phyloP scores from a whole-genome alignment of 805 yeast species.

The Scheffersomyces coipomensis region DNA sequence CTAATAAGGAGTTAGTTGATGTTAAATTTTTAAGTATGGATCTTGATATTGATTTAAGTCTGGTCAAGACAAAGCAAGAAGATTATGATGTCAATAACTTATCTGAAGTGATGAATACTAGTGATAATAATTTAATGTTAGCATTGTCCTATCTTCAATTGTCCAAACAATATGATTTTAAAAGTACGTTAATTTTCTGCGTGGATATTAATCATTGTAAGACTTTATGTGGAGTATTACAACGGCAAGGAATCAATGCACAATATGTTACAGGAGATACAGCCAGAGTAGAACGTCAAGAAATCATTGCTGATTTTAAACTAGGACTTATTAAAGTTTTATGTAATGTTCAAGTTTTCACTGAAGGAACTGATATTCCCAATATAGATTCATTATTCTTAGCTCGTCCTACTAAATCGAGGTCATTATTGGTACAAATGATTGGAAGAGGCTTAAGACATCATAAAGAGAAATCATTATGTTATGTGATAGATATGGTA shows the following conservation, averaged over 20 bases:
- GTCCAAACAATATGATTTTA: slow-evolving; percentile 35
- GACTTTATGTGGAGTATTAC: slow-evolving; percentile 51
- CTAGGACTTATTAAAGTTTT: slow-evolving; percentile 66
- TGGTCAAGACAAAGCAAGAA: slow-evolving; percentile 29
- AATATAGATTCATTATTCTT: slow-evolving; percentile 77
- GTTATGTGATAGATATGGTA: slow-evolving; percentile 80
- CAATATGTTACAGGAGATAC: slow-evolving; percentile 72
- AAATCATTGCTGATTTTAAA: slow-evolving; percentile 57
- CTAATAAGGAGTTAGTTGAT: slow-evolving; percentile 67
- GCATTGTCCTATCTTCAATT: slow-evolving; percentile 48
- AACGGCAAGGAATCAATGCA: slow-evolving; percentile 61
- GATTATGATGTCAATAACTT: slow-evolving; percentile 58
- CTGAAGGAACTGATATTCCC: slow-evolving; percentile 95
- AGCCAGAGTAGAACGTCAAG: slow-evolving; percentile 46
- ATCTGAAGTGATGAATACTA: slow-evolving; percentile 54
- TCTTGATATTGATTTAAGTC: slow-evolving; percentile 42
- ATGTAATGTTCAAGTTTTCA: slow-evolving; percentile 85
- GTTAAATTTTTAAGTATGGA: slow-evolving; percentile 61
- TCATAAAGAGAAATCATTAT: slow-evolving; percentile 57
- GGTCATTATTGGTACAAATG: slow-evolving; percentile 77
- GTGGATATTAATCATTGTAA: slow-evolving; percentile 70
- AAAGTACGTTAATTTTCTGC: slow-evolving; percentile 74
- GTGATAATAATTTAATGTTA: slow-evolving; percentile 54
- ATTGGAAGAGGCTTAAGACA: slow-evolving; percentile 83
- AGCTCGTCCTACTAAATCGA: slow-evolving; percentile 79